Conservation (phyloP, 805 yeast genomes). For the Komagataella mondaviorum region DNA sequence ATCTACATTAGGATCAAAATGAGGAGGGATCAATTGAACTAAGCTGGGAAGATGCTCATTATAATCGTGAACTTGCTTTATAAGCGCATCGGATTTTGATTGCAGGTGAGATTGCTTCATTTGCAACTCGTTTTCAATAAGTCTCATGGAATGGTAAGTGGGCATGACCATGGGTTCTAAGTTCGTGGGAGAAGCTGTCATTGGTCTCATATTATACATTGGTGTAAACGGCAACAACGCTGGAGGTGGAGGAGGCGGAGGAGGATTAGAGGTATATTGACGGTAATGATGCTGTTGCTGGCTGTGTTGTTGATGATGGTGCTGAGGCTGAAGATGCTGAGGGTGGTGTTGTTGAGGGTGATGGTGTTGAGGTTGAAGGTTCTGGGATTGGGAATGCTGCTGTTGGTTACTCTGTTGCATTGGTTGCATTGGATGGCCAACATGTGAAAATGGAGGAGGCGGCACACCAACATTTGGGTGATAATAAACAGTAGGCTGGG, state of each 20-base stretch:
- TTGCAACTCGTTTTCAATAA: background rate
- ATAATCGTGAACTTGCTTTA: background rate
- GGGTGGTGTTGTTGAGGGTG: background rate
- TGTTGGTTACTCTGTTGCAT: slow-evolving; percentile 1
- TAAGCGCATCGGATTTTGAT: background rate
- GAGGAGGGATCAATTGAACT: background rate
- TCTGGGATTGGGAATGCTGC: slow-evolving; percentile 7
- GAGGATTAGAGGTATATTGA: background rate
- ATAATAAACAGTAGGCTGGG: background rate
- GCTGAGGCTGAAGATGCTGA: background rate
- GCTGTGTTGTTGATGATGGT: slow-evolving; percentile 2
- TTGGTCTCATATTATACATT: background rate
- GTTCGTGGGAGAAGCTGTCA: background rate
- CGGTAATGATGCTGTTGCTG: slow-evolving; percentile 3
- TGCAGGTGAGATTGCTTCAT: background rate
- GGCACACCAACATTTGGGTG: background rate
- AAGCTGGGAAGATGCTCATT: background rate
- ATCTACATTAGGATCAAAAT: background rate
- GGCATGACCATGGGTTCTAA: background rate
- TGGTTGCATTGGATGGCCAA: slow-evolving; percentile 4
- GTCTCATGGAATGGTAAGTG: background rate
- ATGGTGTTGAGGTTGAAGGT: slow-evolving; percentile 7
- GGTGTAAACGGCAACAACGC: background rate
- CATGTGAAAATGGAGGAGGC: slow-evolving; percentile 1
- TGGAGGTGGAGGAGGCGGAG: background rate